Conservation (phyloP, 179 eudicot genomes). For the Beta corolliflora region DNA sequence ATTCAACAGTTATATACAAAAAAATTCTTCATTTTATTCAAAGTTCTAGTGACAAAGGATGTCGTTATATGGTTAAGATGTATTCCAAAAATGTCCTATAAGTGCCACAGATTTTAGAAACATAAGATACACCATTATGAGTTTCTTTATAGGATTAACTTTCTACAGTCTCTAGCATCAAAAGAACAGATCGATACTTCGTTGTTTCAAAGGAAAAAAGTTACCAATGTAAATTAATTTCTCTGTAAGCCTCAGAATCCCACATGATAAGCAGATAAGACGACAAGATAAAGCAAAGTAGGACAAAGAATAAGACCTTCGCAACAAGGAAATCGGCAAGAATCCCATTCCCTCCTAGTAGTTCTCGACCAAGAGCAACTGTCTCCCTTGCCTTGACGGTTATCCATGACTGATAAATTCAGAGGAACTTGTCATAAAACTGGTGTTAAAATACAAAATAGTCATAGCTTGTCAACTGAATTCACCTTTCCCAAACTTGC, state of each 20-base stretch:
- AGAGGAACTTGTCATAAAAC: conserved; percentile 5
- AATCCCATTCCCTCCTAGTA: conserved; percentile 96
- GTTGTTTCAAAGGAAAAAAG: background rate
- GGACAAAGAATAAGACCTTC: conserved; percentile 51
- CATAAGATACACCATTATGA: no score
- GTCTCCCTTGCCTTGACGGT: conserved; percentile 79
- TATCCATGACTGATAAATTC: conserved; percentile 70
- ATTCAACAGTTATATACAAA: no score
- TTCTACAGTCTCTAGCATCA: background rate
- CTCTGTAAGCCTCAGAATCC: background rate
- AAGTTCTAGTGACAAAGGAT: no score
- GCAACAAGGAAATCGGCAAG: conserved; percentile 88
- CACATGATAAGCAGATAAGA: conserved; percentile 6
- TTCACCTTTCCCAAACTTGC: conserved; percentile 93
- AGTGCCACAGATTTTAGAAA: no score
- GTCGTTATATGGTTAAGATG: no score
- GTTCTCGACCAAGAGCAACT: conserved; percentile 80
- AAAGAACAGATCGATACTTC: background rate
- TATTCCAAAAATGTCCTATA: no score
- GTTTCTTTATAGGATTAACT: background rate
- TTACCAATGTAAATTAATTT: background rate
- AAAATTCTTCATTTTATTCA: no score
- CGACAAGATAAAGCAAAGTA: background rate
- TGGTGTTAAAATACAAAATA: background rate
- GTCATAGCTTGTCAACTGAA: background rate